Evolutionary conservation across 2,329 filamentous ascomycete genomes (phyloP).

Genomic region (Tolypocladium inflatum): DNA sequence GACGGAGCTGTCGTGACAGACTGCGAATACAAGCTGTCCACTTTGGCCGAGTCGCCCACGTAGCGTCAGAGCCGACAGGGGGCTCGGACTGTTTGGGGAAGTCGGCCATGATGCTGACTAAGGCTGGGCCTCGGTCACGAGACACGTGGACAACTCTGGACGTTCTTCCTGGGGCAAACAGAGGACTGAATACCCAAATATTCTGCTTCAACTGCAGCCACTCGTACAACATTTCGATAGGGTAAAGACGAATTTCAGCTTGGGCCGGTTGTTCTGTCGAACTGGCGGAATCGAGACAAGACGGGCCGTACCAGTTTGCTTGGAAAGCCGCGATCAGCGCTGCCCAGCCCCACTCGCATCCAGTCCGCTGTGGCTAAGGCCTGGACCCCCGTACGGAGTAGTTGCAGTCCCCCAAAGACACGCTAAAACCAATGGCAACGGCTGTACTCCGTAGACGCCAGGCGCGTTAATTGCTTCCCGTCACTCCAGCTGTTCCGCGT

Average conservation of each 20-base stretch:
- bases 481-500: constrained; percentile 1
- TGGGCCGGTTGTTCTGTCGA: background rate
- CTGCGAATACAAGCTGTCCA: constrained; percentile 8
- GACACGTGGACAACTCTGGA: background rate
- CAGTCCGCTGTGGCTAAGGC: background rate
- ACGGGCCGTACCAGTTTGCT: background rate
- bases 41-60: constrained; percentile 2
- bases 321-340: background rate
- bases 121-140: background rate
- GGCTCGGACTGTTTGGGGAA: background rate
- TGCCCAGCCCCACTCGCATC: background rate
- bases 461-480: constrained; percentile 4
- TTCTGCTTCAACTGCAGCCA: no score
- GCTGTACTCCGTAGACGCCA: background rate
- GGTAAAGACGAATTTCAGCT: no score
- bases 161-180: background rate
- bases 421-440: background rate
- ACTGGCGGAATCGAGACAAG: no score
- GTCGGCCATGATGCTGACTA: constrained; percentile 1
- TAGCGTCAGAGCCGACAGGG: background rate
- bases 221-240: no score
- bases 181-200: background rate
- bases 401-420: background rate
- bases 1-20: constrained; percentile 1
- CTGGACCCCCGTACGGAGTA: background rate